Base-by-base conservation (phyloP, 148 eudicot genomes). In the Gaultheria prostrata region DNA sequence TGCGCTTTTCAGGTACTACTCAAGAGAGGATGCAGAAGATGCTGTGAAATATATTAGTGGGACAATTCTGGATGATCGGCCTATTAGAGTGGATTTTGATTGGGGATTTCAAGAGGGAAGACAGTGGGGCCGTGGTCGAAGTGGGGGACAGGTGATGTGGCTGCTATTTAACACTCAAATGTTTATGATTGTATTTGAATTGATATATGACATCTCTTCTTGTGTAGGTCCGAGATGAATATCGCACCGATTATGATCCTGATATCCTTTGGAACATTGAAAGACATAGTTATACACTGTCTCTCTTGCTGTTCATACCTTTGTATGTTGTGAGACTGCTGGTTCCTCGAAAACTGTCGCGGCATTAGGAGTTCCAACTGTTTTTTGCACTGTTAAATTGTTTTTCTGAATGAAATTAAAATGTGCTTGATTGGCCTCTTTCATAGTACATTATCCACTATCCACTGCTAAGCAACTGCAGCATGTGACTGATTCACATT, bases 91-190 rank as follows among this genome's bases (percentile, higher is more conserved):
- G 49, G 98, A 96, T 90, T 96, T 96, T 84, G 99, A 94, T 90
- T 96, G 99, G 99, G 99, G 98, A 73, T 96, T 96, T 86, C 97
- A 94, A 89, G 99, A 96, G 82, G 99, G 99, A 72, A 91, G 97
- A 82, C 99, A 96, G 84, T 96, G 99, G 99, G 98, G 98, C 24
- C 98, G 98, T 86, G 98, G 98, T 77, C 90, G 97, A 81, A 95
- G 98, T 92, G 98, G 98, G 87, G 98, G 98, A 76, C 98, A 95
- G 94, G 95, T 94, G 85, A 82, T 86, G 56, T 51, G 59, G 45
- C 21, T 61, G 32, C 20, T 48, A 49, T 80, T 82, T 50, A 50
- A 77, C 70, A 20, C 69, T 43, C 51, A n/a, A 26, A 50, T 51
- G n/a, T 72, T 80, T 49, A 81, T 45, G 70, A 8, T 56, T 48